phyloP scores from a whole-genome alignment of 2,329 filamentous ascomycete species.

The Claviceps citrina region DNA sequence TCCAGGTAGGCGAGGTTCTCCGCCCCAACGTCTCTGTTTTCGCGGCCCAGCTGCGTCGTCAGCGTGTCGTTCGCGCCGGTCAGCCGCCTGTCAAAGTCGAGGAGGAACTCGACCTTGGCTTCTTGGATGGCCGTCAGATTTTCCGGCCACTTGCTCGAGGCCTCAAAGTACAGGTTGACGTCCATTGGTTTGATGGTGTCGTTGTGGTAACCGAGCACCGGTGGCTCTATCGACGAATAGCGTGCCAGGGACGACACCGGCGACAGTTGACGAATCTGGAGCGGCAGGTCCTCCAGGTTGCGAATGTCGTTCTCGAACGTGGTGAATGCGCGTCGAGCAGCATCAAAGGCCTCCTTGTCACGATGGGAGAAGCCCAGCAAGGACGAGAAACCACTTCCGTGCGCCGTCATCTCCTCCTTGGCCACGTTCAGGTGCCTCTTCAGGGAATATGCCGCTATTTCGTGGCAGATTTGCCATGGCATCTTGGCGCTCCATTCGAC shows the following conservation, averaged over 20 bases:
- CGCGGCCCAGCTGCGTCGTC: conserved; percentile 59
- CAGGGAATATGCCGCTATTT: conserved; percentile 62
- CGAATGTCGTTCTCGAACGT: conserved; percentile 64
- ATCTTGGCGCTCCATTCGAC: conserved; percentile 63
- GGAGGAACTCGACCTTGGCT: conserved; percentile 79
- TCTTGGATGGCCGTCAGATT: conserved; percentile 81
- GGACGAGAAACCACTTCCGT: conserved; percentile 35
- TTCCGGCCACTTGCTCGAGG: conserved; percentile 85
- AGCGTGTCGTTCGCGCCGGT: conserved; percentile 44
- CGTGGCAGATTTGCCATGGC: conserved; percentile 53
- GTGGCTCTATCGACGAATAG: conserved; percentile 45
- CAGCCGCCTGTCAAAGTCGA: conserved; percentile 60
- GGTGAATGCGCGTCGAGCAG: conserved; percentile 53
- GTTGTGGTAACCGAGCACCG: conserved; percentile 27
- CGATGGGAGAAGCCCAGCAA: conserved; percentile 30
- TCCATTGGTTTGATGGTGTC: conserved; percentile 46
- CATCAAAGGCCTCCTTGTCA: conserved; percentile 47
- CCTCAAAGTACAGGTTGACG: conserved; percentile 80
- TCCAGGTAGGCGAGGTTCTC: conserved; percentile 75
- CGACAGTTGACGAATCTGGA: conserved; percentile 71
- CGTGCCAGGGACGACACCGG: conserved; percentile 58
- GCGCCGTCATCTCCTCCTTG: conserved; percentile 36
- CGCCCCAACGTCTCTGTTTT: conserved; percentile 53
- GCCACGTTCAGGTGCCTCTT: conserved; percentile 50
- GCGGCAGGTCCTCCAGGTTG: conserved; percentile 63